phyloP scores from a whole-genome alignment of 2,329 filamentous ascomycete species.

The Talaromyces piceae region DNA sequence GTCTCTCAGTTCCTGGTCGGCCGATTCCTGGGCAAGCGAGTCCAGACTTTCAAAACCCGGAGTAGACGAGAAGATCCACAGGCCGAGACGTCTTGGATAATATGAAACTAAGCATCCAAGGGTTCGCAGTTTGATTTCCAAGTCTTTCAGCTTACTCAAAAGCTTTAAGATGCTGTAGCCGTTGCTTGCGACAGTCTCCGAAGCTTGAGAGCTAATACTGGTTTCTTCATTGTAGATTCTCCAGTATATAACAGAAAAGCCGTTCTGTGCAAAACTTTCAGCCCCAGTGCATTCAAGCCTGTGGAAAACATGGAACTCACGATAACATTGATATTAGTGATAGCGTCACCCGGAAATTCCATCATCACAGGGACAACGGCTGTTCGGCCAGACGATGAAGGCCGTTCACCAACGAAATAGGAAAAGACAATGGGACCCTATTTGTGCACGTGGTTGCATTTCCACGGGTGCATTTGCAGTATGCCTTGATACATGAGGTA shows the following conservation, averaged over 20 bases:
- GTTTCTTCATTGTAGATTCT: constrained; percentile 35
- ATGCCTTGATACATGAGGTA: constrained; percentile 7
- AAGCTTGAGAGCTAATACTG: constrained; percentile 19
- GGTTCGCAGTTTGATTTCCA: constrained; percentile 30
- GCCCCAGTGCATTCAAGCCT: constrained; percentile 2
- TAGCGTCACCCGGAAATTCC: constrained; percentile 37
- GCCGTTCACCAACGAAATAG: constrained; percentile 18
- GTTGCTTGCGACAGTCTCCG: constrained; percentile 27
- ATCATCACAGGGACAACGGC: constrained; percentile 25
- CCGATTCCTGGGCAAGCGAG: constrained; percentile 20
- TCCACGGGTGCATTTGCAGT: constrained; percentile 17
- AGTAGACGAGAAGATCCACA: constrained; percentile 36
- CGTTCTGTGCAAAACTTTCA: constrained; percentile 29
- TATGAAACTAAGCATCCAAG: constrained; percentile 32
- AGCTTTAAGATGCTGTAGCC: constrained; percentile 31
- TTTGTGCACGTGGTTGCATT: constrained; percentile 26
- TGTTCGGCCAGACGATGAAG: constrained; percentile 11
- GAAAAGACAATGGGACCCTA: constrained; percentile 18
- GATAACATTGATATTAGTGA: constrained; percentile 36
- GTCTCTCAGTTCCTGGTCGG: constrained; percentile 13
- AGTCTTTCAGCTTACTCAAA: constrained; percentile 32
- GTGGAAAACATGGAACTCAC: constrained; percentile 24
- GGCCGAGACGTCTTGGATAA: constrained; percentile 28
- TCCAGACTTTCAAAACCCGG: constrained; percentile 30
- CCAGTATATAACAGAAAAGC: constrained; percentile 37